phyloP scores from a whole-genome alignment of 306 rosid species.

The Dryas alaskensis region DNA sequence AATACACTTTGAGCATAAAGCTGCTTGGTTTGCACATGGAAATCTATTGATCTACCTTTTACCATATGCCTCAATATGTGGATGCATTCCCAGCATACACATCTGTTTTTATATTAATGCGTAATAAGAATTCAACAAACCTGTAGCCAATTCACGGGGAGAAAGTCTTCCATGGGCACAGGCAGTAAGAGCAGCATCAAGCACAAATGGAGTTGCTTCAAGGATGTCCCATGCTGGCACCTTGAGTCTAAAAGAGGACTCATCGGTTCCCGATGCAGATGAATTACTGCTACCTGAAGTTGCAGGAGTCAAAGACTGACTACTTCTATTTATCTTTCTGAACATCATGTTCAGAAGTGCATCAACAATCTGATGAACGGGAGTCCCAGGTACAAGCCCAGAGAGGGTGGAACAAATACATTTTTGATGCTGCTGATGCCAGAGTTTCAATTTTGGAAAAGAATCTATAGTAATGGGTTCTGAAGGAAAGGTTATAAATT shows the following conservation, averaged over 20 bases:
- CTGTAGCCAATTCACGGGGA: constrained; percentile 90
- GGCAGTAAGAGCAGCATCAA: constrained; percentile 88
- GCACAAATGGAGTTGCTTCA: constrained; percentile 88
- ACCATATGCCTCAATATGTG: background rate
- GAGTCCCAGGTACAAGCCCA: constrained; percentile 65
- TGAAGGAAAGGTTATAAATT: constrained; percentile 36
- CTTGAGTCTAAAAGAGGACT: constrained; percentile 60
- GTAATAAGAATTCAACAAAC: constrained; percentile 29
- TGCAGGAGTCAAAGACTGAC: constrained; percentile 55
- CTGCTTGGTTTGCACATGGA: background rate
- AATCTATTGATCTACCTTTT: background rate
- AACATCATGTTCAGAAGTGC: constrained; percentile 71
- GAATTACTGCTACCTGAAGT: constrained; percentile 65
- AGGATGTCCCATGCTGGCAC: constrained; percentile 97
- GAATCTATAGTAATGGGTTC: constrained; percentile 65
- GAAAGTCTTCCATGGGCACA: constrained; percentile 84
- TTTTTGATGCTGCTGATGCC: constrained; percentile 85
- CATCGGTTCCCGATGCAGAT: constrained; percentile 56
- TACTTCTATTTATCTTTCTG: constrained; percentile 55
- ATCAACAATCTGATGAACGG: constrained; percentile 73
- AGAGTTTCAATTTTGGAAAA: constrained; percentile 75
- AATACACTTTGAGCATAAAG: background rate
- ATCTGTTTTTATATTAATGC: background rate
- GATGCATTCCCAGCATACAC: background rate
- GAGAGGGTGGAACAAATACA: constrained; percentile 74